Evolutionary conservation across 1,284 basidiomycete species (phyloP), one percentile per base, ranked within the genome.

Genomic region (Boletus sp.): DNA sequence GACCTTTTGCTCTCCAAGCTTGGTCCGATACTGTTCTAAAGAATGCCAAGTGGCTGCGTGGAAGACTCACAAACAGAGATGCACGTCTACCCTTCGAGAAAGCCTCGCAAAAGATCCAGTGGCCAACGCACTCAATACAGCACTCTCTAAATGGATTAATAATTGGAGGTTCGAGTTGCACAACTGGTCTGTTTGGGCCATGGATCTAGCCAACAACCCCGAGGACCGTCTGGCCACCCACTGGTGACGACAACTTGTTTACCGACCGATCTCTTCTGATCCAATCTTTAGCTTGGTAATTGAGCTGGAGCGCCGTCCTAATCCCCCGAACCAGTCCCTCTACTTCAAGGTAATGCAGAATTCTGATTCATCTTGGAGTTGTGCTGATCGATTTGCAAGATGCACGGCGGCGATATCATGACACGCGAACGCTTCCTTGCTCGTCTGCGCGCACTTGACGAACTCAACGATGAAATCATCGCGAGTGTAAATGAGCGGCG

Each of bases 11-110:
- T 25, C 7, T 8, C 12, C 41, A 22, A 63, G 59, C 20, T 42
- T 58, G 39, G 61, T 60, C 9, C 60, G 60, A 10, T 65, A 66
- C 39, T 65, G 64, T 41, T 65, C 62, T 17, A 64, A 58, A 33
- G 53, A 60, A 40, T 63, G 64, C 35, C 64, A 63, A 38, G 49
- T 51, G 9, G 51, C 48, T 2, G 64, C 63, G 5, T 65, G 65
- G 65, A 64, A 34, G 42, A 59, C 57, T 7, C 64, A 63, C 45
- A 65, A 63, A 39, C 35, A 35, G 23, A 57, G 61, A 19, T 64
- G 64, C 29, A 44, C 20, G 7, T 42, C 50, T 10, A 29, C 44
- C 26, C 30, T 58, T 19, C 41, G 55, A 32, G 55, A 51, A 1
- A 53, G 27, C 22, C 29, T 63, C 4, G 48, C 48, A 23, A 37